These are phyloP conservation scores for Boletus austroedulis DNA, from an alignment of 1,284 basidiomycete genomes.

Conservation along the genomic window DNA sequence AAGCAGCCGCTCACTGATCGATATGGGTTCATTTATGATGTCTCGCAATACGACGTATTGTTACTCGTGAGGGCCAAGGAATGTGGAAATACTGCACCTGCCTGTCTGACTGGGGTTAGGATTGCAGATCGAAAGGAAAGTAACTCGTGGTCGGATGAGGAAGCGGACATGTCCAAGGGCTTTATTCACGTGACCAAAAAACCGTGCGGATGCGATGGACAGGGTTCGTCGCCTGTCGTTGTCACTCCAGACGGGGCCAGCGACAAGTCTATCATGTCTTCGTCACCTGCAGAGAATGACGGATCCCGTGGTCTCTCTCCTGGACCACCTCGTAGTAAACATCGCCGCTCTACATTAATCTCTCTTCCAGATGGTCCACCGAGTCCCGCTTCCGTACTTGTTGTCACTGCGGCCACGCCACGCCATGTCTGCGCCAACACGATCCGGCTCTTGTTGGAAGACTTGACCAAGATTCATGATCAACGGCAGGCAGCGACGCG, in stretches of 20 bases:
- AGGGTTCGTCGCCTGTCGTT: conserved; percentile 24
- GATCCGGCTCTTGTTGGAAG: conserved; percentile 72
- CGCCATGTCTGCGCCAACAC: conserved; percentile 73
- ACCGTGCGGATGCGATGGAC: conserved; percentile 55
- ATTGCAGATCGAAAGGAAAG: conserved; percentile 79
- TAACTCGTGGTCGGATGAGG: conserved; percentile 69
- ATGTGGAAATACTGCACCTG: conserved; percentile 73
- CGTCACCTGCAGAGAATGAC: conserved; percentile 14
- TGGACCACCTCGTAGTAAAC: conserved; percentile 49
- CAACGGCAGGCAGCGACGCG: conserved; percentile 70
- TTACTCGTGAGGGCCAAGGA: conserved; percentile 71
- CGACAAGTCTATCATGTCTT: conserved; percentile 11
- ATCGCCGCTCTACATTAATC: conserved; percentile 41
- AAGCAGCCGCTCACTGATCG: conserved; percentile 82
- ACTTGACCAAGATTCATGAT: conserved; percentile 86
- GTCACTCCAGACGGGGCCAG: conserved; percentile 13
- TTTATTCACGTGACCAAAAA: conserved; percentile 60
- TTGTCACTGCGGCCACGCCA: conserved; percentile 57
- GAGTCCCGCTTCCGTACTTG: conserved; percentile 51
- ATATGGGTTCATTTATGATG: conserved; percentile 93
- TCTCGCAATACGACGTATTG: conserved; percentile 77
- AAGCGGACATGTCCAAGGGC: conserved; percentile 35
- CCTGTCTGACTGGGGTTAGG: conserved; percentile 82
- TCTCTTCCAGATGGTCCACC: conserved; percentile 33
- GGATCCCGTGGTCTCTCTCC: conserved; percentile 45